Evolutionary conservation across 768 basidiomycete species (phyloP), one percentile per base, ranked within the genome.

Genomic region (Suillus ampliporus): DNA sequence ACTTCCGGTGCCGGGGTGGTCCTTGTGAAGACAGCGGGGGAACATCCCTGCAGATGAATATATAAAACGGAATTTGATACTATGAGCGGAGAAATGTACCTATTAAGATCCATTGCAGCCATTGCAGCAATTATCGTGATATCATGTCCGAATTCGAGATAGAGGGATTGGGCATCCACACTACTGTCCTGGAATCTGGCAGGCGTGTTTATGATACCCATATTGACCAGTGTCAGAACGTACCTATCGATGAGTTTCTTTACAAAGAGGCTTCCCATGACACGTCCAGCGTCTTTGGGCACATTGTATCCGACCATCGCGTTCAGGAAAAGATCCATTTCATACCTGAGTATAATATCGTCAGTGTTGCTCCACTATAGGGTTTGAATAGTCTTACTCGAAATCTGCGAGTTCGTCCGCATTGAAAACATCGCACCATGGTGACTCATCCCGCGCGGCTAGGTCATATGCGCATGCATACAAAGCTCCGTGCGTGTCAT

Each of bases 61-160:
- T 19, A 34, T 57, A 8, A 13, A 9, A 38, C 3, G 53, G 10
- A 41, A 5, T 38, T 14, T 8, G 2, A 15, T 15, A 17, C 37
- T 26, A 17, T 38, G 4, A 15, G 21, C 3, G 37, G 8, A 15
- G 35, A 37, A 37, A 37, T 23, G 53, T 41, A 78, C 78, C 75
- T 75, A 62, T 75, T 80, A n/a, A 79, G 70, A 0, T 74, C 74
- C 64, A 80, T 73, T 1, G 77, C 77, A 26, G 81, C 76, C 37
- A 80, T 61, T 6, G 76, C 75, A 28, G 78, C 48, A 64, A 81
- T 75, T 60, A 82, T 74, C 38, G 76, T 79, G 6, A 74, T 78
- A 58, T 80, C 78, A 64, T 81, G 79, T 5, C 79, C 80, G 63
- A 81, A 82, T 68, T 82, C 78, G 31, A 82, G 70, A 68, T 77